Conservation (phyloP, 768 basidiomycete genomes). For the Xerocomus brunneocitrinus region DNA sequence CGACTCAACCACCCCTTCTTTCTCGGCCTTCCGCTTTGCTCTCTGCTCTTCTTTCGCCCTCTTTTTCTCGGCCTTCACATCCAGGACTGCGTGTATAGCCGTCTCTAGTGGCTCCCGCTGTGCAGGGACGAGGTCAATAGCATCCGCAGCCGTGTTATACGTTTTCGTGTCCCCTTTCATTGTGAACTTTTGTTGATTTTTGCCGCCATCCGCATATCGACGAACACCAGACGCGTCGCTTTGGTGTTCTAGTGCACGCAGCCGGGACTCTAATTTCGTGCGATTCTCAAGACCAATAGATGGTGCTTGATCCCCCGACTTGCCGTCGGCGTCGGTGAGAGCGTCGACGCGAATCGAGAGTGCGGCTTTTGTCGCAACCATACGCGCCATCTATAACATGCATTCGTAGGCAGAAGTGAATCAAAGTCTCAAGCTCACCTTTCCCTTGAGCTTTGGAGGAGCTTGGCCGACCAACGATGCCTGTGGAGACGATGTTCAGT, state of each 20-base stretch:
- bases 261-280: slow-evolving; percentile 89
- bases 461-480: slow-evolving; percentile 96
- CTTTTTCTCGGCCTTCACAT: slow-evolving; percentile 86
- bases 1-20: slow-evolving; percentile 45
- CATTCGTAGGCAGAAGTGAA: slow-evolving; percentile 2
- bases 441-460: slow-evolving; percentile 96
- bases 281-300: slow-evolving; percentile 92
- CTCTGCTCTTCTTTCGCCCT: slow-evolving; percentile 72
- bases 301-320: slow-evolving; percentile 76
- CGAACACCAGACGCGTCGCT: slow-evolving; percentile 69
- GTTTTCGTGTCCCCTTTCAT: slow-evolving; percentile 73
- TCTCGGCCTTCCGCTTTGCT: slow-evolving; percentile 58
- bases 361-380: slow-evolving; percentile 98
- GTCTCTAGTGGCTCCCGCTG: slow-evolving; percentile 76
- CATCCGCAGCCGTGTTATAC: slow-evolving; percentile 86
- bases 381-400: slow-evolving; percentile 83
- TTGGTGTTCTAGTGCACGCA: slow-evolving; percentile 84
- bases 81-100: slow-evolving; percentile 69
- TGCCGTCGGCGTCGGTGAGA: slow-evolving; percentile 86
- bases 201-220: slow-evolving; percentile 54
- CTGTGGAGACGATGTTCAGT: slow-evolving; percentile 33
- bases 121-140: slow-evolving; percentile 77
- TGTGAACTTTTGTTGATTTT: slow-evolving; percentile 77
- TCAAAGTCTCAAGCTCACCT: slow-evolving; percentile 42
- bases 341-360: slow-evolving; percentile 98